Evolutionary conservation across 495 filamentous ascomycete species (phyloP).

Genomic region (Aspergillus asperescens): DNA sequence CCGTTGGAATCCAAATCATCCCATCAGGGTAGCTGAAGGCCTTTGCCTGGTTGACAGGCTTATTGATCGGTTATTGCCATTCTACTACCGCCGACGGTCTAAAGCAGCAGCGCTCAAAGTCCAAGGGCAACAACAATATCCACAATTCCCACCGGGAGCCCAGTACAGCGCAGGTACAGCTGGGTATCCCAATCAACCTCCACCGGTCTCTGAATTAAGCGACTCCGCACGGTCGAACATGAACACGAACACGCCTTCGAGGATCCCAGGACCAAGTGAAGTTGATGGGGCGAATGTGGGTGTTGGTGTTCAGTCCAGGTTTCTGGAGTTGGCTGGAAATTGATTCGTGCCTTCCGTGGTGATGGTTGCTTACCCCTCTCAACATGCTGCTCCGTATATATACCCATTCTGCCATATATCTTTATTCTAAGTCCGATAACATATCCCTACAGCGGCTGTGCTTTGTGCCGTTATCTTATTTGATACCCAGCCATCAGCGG

Average conservation of each 20-base stretch:
- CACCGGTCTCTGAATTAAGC: neutral
- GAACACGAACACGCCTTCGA: neutral
- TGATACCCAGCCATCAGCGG: no score
- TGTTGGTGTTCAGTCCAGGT: neutral
- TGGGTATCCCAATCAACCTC: neutral
- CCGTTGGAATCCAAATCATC: neutral
- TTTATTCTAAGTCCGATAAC: no score
- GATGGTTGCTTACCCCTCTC: no score
- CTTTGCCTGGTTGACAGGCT: no score
- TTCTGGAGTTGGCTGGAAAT: conserved; percentile 8
- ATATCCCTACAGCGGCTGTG: no score
- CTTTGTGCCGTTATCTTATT: no score
- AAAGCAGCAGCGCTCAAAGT: neutral
- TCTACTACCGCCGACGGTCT: neutral
- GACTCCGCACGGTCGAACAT: conserved; percentile 4
- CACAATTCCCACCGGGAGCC: neutral
- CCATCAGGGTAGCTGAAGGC: neutral
- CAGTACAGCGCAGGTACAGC: neutral
- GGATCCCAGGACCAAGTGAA: neutral
- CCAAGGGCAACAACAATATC: neutral
- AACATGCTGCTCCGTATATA: no score
- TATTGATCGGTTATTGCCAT: no score
- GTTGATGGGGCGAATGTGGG: neutral
- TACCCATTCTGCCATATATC: no score
- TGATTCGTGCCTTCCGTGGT: neutral